phyloP scores from a whole-genome alignment of 106 monocot genomes.

The Platanthera zijinensis region DNA sequence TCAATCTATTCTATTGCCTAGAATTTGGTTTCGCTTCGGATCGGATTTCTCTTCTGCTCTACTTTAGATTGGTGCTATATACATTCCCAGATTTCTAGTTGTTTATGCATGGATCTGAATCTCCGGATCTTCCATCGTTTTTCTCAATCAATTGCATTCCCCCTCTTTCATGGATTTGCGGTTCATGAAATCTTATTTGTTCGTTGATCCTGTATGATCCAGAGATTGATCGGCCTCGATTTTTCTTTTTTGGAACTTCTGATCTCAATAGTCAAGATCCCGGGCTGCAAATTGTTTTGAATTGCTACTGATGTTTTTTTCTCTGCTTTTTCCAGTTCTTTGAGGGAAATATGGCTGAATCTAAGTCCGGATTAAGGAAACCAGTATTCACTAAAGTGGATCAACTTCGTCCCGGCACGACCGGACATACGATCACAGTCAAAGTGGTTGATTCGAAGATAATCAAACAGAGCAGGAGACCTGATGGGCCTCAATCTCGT shows the following conservation, averaged over 20 bases:
- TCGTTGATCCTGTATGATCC: not conserved
- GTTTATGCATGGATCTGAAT: not conserved
- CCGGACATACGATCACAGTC: constrained; percentile 26
- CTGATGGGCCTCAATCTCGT: constrained; percentile 25
- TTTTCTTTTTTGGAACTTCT: not conserved
- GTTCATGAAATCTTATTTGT: not conserved
- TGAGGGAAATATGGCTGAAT: constrained; percentile 20
- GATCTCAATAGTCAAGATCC: too few species aligned
- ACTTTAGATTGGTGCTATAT: not conserved
- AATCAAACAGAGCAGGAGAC: constrained; percentile 20
- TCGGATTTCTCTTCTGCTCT: not conserved
- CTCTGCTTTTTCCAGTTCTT: not conserved
- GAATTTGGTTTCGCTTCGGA: not conserved
- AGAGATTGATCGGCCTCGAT: not conserved
- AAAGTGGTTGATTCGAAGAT: constrained; percentile 35
- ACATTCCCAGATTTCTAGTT: not conserved
- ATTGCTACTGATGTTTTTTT: not conserved
- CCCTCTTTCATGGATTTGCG: not conserved
- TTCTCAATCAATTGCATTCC: not conserved
- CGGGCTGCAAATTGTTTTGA: not conserved
- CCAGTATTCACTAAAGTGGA: constrained; percentile 32
- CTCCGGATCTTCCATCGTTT: not conserved
- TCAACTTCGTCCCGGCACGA: constrained; percentile 32
- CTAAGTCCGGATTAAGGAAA: constrained; percentile 20
- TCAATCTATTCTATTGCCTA: not conserved